Percentiles rank a stretch among this genome's conserved stretches.
Conservation (phyloP, 2,329 filamentous ascomycete genomes). For the Colletotrichum theobromicola region DNA sequence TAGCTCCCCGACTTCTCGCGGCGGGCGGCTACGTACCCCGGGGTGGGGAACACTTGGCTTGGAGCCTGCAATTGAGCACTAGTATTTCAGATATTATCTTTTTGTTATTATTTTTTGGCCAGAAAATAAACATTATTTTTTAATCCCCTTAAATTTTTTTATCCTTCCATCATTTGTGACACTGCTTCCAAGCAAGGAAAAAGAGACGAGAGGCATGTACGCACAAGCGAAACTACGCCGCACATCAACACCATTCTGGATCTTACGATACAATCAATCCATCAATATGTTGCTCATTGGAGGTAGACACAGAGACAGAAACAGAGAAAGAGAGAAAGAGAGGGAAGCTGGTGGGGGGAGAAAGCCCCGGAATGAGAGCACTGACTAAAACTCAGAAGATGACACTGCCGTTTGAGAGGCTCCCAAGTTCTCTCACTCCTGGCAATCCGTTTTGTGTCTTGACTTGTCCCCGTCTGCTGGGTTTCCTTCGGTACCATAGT, state of each 20-base stretch:
- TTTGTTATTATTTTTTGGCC: not conserved
- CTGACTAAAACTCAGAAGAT: not conserved
- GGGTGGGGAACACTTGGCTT: not conserved
- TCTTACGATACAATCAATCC: not conserved
- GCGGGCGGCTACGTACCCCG: slow-evolving; percentile 19
- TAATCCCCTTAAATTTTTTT: not conserved
- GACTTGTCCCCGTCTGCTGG: not conserved
- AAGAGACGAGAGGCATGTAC: not conserved
- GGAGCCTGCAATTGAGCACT: not conserved
- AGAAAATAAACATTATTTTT: not conserved
- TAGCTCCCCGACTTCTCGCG: slow-evolving; percentile 13
- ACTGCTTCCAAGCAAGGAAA: not conserved
- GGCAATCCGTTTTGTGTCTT: not conserved
- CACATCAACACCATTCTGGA: not conserved
- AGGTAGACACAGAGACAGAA: not conserved
- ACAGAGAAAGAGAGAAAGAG: not conserved
- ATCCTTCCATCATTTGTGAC: not conserved
- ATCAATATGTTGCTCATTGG: not conserved
- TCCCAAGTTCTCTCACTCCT: not conserved
- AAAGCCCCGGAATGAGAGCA: not conserved
- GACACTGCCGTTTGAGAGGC: not conserved
- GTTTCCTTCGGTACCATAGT: not conserved
- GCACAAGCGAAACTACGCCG: not conserved
- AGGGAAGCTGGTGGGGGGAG: not conserved
- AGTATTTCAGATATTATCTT: not conserved